phyloP scores from a whole-genome alignment of 1,284 basidiomycete species.

The Puccinia coronata region DNA sequence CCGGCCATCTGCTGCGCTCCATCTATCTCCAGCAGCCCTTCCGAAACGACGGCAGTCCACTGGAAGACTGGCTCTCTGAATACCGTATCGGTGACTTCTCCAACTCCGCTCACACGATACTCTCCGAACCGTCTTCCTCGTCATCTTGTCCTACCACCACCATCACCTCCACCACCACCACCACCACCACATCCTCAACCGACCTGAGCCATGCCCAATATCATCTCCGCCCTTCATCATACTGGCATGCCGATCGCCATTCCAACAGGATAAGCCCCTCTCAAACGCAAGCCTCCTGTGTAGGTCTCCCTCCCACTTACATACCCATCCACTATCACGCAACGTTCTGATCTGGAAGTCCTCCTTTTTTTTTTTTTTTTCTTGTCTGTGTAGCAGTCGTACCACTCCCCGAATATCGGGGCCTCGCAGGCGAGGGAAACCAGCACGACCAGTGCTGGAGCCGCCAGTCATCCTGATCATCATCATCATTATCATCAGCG shows the following conservation, averaged over 20 bases:
- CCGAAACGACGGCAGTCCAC: background rate
- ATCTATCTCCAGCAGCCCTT: conserved; percentile 15
- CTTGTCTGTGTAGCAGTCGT: too few species aligned
- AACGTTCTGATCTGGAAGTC: background rate
- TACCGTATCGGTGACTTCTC: conserved; percentile 43
- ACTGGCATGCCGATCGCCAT: background rate
- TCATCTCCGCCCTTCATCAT: background rate
- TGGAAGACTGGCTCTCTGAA: conserved; percentile 6
- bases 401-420: background rate
- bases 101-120: background rate
- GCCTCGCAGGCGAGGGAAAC: too few species aligned
- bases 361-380: too few species aligned
- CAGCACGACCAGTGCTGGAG: background rate
- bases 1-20: conserved; percentile 2
- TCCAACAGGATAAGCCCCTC: background rate
- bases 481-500: background rate
- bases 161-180: background rate
- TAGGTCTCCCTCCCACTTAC: background rate
- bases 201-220: background rate
- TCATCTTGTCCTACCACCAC: background rate
- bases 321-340: background rate
- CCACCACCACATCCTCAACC: background rate
- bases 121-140: background rate
- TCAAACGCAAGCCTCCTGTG: background rate
- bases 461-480: background rate